These are phyloP conservation scores for Teratosphaeria zuluensis DNA, from an alignment of 2,329 filamentous ascomycete genomes.

Conservation along the genomic window DNA sequence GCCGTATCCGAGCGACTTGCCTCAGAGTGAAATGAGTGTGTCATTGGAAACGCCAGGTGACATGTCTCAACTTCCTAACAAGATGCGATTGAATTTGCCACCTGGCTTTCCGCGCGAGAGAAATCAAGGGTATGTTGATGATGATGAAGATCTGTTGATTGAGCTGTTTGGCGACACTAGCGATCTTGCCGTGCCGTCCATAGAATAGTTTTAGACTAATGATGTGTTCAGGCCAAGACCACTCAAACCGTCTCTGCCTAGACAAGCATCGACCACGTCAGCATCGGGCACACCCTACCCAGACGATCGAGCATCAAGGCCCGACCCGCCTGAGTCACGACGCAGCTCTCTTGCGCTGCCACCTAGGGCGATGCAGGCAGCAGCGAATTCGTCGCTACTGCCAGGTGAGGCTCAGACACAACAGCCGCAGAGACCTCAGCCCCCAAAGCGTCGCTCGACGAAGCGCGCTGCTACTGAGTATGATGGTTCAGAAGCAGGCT, in stretches of 20 bases:
- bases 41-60: constrained; percentile 14
- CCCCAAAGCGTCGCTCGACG: constrained; percentile 12
- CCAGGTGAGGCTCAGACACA: neutral
- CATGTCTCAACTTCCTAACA: constrained; percentile 16
- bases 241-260: neutral
- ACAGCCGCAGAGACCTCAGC: constrained; percentile 7
- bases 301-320: neutral
- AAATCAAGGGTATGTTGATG: constrained; percentile 20
- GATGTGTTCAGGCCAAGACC: constrained; percentile 2
- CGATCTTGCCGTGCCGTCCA: constrained; percentile 1
- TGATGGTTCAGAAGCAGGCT: constrained; percentile 25
- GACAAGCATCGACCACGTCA: neutral
- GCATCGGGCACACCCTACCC: neutral
- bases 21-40: constrained; percentile 10
- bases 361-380: constrained; percentile 15
- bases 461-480: constrained; percentile 13
- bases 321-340: constrained; percentile 7
- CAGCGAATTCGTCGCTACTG: neutral
- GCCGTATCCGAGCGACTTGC: constrained; percentile 4
- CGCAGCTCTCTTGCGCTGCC: constrained; percentile 27
- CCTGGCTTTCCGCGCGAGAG: constrained; percentile 6
- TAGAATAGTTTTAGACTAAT: constrained; percentile 5
- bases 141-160: constrained; percentile 10
- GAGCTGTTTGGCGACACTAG: constrained; percentile 5
- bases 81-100: constrained; percentile 13